A percentile compares a stretch with the other conserved stretches of the same genome.
Conservation (phyloP, 2,329 filamentous ascomycete species). For the Cladobotryum protrusum region DNA sequence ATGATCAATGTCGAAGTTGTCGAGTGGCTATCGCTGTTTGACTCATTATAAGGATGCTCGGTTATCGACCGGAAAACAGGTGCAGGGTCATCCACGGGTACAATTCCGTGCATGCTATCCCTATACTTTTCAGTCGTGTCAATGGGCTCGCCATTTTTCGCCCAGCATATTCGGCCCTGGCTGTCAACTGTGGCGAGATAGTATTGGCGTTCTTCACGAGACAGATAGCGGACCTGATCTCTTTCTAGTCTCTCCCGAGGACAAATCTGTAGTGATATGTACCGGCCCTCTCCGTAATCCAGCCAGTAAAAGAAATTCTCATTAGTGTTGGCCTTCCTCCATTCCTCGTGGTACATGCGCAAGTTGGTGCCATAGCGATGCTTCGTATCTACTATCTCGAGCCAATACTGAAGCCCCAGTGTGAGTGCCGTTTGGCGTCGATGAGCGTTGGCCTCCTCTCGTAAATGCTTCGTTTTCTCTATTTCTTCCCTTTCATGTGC, state of each 20-base stretch:
- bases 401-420: slow-evolving; percentile 82
- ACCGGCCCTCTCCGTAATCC: slow-evolving; percentile 69
- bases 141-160: slow-evolving; percentile 71
- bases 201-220: slow-evolving; percentile 70
- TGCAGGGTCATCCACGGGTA: slow-evolving; percentile 53
- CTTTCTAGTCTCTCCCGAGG: slow-evolving; percentile 68
- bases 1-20: slow-evolving; percentile 11
- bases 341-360: slow-evolving; percentile 73
- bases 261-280: slow-evolving; percentile 64
- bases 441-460: slow-evolving; percentile 46
- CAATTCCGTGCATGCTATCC: slow-evolving; percentile 72
- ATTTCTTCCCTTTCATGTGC: slow-evolving; percentile 35
- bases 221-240: slow-evolving; percentile 78
- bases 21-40: slow-evolving; percentile 1
- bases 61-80: slow-evolving; percentile 29
- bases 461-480: slow-evolving; percentile 32
- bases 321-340: slow-evolving; percentile 69
- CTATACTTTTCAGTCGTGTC: slow-evolving; percentile 70
- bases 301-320: slow-evolving; percentile 96
- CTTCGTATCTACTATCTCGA: slow-evolving; percentile 79
- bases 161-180: slow-evolving; percentile 76
- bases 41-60: slow-evolving; percentile 1
- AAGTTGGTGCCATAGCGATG: slow-evolving; percentile 84
- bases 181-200: slow-evolving; percentile 74
- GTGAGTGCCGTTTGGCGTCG: slow-evolving; percentile 63